Evolutionary conservation across 805 yeast genomes (phyloP), one percentile per base, ranked within the genome.

Genomic region (Metschnikowia shivogae): DNA sequence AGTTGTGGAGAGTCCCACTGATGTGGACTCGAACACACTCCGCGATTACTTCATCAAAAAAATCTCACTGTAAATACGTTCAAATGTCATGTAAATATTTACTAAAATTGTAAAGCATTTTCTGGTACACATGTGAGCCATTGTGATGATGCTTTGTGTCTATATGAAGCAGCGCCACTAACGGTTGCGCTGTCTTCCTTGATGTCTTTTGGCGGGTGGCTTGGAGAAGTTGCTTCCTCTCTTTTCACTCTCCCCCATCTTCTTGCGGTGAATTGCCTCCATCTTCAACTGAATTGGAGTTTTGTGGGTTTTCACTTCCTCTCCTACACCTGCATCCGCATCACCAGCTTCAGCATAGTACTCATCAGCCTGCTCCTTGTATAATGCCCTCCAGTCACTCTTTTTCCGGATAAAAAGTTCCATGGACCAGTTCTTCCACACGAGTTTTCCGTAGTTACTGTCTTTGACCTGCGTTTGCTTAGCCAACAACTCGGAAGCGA

Each of bases 361-460:
- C 31, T 60, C 70, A 35, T 55, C 56, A 45, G 67, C 73, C 36
- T 72, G 75, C 33, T 64, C 62, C 47, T 80, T 86, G 13, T 83
- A 73, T 32, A 77, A 53, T 12, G 73, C 53, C 64, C 85, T 87
- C 98, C 98, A 92, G 58, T 89, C 97, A 58, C 72, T 78, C 62
- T 82, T 78, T 64, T 82, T 82, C 60, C 95, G 75, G 9, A 70
- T 60, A 57, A 81, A 92, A 55, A 82, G 66, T 61, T 93, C 98
- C 83, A 92, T 76, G 27, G 77, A 68, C 97, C 97, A 93, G 63
- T 92, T 92, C 62, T 84, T 87, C 98, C 97, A 93, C 1, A 93
- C 98, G 56, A 81, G 76, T 60, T 84, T 80, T 30, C 99, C 99
- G 59, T 92, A 93, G 10, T 72, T 77, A 59, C 96, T 86, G 49